Evolutionary conservation across 805 yeast genomes (phyloP).

Genomic region (Ogataea parapolymorpha): DNA sequence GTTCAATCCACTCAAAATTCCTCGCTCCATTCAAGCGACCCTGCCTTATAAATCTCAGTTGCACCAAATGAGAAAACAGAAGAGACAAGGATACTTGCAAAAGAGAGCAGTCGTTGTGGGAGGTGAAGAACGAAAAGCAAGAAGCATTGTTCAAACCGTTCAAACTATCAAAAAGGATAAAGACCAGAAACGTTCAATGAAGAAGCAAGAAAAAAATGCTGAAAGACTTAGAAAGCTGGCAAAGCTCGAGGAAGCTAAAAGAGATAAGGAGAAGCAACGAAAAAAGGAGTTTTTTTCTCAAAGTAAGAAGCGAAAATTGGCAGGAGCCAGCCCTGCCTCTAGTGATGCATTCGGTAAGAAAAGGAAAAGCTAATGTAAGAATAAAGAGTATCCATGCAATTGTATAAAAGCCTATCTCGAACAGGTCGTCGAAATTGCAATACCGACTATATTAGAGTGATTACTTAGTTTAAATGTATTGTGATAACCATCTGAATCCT

Average conservation of each 20-base stretch:
- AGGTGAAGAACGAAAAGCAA: slow-evolving; percentile 91
- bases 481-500: slow-evolving; percentile 97
- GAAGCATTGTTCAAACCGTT: slow-evolving; percentile 83
- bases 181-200: slow-evolving; percentile 69
- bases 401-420: no score
- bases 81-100: slow-evolving; percentile 70
- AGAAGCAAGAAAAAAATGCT: slow-evolving; percentile 71
- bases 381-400: no score
- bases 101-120: slow-evolving; percentile 93
- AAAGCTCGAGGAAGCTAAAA: slow-evolving; percentile 65
- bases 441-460: no score
- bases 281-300: slow-evolving; percentile 82
- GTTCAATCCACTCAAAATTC: slow-evolving; percentile 86
- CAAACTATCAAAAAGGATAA: slow-evolving; percentile 82
- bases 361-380: not conserved
- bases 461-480: slow-evolving; percentile 58
- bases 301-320: slow-evolving; percentile 58
- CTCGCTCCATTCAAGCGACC: slow-evolving; percentile 67
- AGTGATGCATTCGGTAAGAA: slow-evolving; percentile 22
- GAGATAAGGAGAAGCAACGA: slow-evolving; percentile 75
- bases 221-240: slow-evolving; percentile 73
- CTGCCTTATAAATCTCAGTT: slow-evolving; percentile 93
- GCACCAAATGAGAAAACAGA: slow-evolving; percentile 82
- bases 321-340: slow-evolving; percentile 25
- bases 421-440: no score